Conservation (phyloP, 495 filamentous ascomycete species). For the Beverwykella pulmonaria region DNA sequence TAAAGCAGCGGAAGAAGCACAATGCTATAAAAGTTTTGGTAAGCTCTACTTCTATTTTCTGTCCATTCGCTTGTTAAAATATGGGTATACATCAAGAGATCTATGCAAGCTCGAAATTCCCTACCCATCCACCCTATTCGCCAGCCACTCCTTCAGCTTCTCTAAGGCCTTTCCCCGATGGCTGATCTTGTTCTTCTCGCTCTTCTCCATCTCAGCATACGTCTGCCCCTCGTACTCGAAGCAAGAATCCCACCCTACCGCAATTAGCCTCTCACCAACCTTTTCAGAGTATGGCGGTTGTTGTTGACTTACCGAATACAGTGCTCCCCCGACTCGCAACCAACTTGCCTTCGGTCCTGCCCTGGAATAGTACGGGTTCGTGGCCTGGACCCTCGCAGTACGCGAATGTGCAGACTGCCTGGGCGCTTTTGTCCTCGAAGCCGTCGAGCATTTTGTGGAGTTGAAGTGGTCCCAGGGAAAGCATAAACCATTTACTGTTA, state of each 20-base stretch:
- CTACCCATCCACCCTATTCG: slow-evolving; percentile 36
- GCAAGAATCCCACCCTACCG: slow-evolving; percentile 83
- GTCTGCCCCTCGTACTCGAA: slow-evolving; percentile 95
- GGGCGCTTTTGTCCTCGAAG: slow-evolving; percentile 84
- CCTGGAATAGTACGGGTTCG: slow-evolving; percentile 89
- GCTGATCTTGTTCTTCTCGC: slow-evolving; percentile 88
- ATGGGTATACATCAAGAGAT: slow-evolving; percentile 8
- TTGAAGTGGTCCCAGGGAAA: slow-evolving; percentile 75
- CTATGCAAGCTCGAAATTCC: neutral
- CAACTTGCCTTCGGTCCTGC: slow-evolving; percentile 73
- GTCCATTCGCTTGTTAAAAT: neutral
- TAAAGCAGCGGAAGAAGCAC: neutral
- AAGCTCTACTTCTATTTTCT: slow-evolving; percentile 1
- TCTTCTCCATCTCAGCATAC: slow-evolving; percentile 96
- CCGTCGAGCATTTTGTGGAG: slow-evolving; percentile 89
- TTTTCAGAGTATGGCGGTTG: too few species aligned
- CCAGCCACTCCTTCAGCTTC: slow-evolving; percentile 84
- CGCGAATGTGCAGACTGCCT: slow-evolving; percentile 95
- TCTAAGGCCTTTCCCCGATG: slow-evolving; percentile 83
- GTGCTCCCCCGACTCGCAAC: slow-evolving; percentile 73
- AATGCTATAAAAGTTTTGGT: neutral
- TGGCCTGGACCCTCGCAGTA: slow-evolving; percentile 83
- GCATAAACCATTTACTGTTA: slow-evolving; percentile 89
- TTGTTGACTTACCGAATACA: slow-evolving; percentile 72
- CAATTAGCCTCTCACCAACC: slow-evolving; percentile 8